Base-by-base conservation (phyloP, 2,329 filamentous ascomycete species). In the Eutypa lata region DNA sequence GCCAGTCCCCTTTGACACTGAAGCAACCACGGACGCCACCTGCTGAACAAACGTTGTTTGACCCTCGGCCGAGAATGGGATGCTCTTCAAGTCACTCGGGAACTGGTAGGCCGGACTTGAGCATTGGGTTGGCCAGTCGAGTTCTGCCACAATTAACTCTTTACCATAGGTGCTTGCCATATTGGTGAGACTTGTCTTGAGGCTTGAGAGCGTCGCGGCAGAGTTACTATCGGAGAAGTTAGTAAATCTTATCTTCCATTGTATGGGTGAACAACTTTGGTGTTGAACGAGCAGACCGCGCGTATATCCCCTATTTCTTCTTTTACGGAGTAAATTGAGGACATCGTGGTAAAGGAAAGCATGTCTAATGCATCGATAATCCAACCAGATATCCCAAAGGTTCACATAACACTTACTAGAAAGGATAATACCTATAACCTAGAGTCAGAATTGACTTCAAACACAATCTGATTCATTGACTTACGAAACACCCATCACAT, bases 121-220 rank as follows among this genome's bases (percentile, higher is more conserved):
- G 63, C 87, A 90, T 2, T 75, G 76, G 0, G 75, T 80, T 0
- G 88, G 87, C 86, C 87, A 91, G 70, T 90, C 75, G 0, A 82
- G 86, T 70, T 91, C 87, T 0, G 83, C 85, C 3, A 91, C 82
- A n/a, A 87, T 73, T 6, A 90, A 71, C 38, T 83, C 75, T 69
- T 90, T 90, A 8, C 76, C 77, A 73, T 83, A 90, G 3, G 74
- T 78, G 42, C 68, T 75, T 13, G 79, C 80, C 75, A 90, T 79
- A 52, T 83, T 84, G 4, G 65, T 73, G 53, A 90, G 64, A 16
- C 76, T 81, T 0, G 72, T 73, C 61, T 79, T 74, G 33, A 90
- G 75, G 10, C 75, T 73, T 0, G 79, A 68, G 0, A 90, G 74
- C 0, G 82, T 86, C 1, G 87, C 87, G 1, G 64, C 72, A 1